Base-by-base conservation (phyloP, 768 basidiomycete genomes). In the Pilatotrama ljubarskyi region DNA sequence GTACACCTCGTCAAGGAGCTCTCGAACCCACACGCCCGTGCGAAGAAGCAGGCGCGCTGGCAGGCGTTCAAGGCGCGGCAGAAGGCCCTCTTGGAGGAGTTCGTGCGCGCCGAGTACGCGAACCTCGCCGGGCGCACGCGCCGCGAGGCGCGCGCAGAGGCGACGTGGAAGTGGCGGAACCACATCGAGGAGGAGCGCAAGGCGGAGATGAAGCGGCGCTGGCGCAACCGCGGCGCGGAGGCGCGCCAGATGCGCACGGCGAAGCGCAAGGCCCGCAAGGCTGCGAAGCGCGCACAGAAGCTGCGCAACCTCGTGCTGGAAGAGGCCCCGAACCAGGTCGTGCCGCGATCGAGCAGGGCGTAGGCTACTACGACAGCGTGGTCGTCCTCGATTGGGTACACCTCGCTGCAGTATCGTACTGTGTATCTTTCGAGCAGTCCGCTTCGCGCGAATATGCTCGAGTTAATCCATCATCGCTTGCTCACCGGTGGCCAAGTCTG, bases 1-100 rank as follows among this genome's bases (percentile, higher is more conserved):
- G 68, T 81, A 22, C 83, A 84, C 68, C 73, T 94, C 57, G 69
- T 76, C 44, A 81, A 81, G 61, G 92, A 94, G 68, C 82, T 94
- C 38, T 80, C 89, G 25, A 92, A 93, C 71, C 91, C 91, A 24
- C 87, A 92, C 68, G 84, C 88, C 13, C 86, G 90, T 18, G 88
- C 91, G 9, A 92, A 90, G 78, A 92, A 90, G 71, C 86, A 89
- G 67, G 77, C 77, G 49, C 84, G 92, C 63, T 93, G 88, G 88
- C 83, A 89, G 70, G 77, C 76, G 4, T 80, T 79, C 64, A 78
- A 80, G 63, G 64, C 70, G 17, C 75, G 79, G 62, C 80, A 78
- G 68, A 76, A 79, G 43, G 71, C 73, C 18, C 74, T 88, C 54
- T 76, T 87, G 47, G 76, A 79, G 59, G 74, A 84, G 62, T 82